These are phyloP conservation scores for Warburgia ugandensis DNA, from an alignment of 164 flowering plant genomes.

Conservation along the genomic window DNA sequence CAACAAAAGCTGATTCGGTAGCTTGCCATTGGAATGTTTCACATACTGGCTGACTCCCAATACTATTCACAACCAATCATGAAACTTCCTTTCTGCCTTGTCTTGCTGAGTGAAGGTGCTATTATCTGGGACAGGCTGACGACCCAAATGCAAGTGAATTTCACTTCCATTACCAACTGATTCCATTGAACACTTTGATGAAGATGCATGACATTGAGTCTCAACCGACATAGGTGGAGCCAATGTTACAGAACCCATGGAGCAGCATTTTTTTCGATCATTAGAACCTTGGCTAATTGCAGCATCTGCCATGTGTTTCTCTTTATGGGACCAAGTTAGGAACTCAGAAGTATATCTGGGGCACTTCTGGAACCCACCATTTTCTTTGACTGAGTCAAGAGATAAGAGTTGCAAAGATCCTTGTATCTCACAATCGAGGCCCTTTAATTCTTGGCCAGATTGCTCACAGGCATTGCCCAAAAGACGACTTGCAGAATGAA, in stretches of 20 bases:
- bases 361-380: not conserved
- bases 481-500: not conserved
- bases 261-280: not conserved
- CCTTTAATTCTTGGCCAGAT: not conserved
- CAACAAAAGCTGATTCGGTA: too few species aligned
- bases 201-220: not conserved
- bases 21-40: too few species aligned
- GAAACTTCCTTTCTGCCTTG: not conserved
- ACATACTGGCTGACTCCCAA: too few species aligned
- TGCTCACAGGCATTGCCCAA: not conserved
- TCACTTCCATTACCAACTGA: not conserved
- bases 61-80: not conserved
- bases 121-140: constrained; percentile 1
- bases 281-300: not conserved
- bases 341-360: too few species aligned
- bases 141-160: not conserved
- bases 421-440: not conserved
- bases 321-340: too few species aligned
- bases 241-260: too few species aligned
- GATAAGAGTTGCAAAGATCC: not conserved
- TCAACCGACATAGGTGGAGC: too few species aligned
- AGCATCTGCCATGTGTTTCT: not conserved
- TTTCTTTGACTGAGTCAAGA: not conserved
- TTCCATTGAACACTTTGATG: not conserved
- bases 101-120: constrained; percentile 2